Evolutionary conservation across 257 asterid genomes (phyloP), one percentile per base, ranked within the genome.

Genomic region (Cinchona pubescens): DNA sequence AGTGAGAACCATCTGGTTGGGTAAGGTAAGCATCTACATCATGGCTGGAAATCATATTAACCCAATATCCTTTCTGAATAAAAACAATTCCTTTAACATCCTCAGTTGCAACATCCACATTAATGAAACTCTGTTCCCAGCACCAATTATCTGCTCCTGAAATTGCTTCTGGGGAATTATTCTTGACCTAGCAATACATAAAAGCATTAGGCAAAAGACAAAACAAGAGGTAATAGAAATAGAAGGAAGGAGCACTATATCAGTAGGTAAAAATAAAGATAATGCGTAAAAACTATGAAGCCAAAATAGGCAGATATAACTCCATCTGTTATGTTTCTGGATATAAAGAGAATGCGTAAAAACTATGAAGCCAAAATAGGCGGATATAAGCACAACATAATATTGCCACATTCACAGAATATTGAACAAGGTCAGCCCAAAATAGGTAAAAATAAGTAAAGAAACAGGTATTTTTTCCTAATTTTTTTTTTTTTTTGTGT

Each of bases 71-170:
- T 83, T 88, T 94, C 73, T 94, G 99, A 71, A 85, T 78, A 81
- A 92, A 92, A 68, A 87, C 85, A 80, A 94, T 87, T 71, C 89
- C 95, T 73, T 86, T 82, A 71, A 92, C 89, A 85, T 94, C 97
- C 86, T 94, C 90, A 12, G 86, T 84, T 12, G 96, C 97, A 78
- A 87, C 92, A 81, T 88, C 88, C 73, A 90, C 83, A 75, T 89
- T 59, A 71, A 82, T 72, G 75, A 67, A 84, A 82, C 85, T 88
- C 75, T 86, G 86, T 75, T 92, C 95, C 99, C 99, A 94, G 82
- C 99, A 94, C 99, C 97, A 94, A 75, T 73, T 85, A 82, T 92
- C 99, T 85, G 89, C 89, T 77, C 88, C 91, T 3, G 85, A 86
- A 42, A 76, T 58, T 42, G 80, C 67, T 78, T 77, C 84, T 13